Evolutionary conservation across 106 monocot species (phyloP).

Genomic region (Allium sativum): DNA sequence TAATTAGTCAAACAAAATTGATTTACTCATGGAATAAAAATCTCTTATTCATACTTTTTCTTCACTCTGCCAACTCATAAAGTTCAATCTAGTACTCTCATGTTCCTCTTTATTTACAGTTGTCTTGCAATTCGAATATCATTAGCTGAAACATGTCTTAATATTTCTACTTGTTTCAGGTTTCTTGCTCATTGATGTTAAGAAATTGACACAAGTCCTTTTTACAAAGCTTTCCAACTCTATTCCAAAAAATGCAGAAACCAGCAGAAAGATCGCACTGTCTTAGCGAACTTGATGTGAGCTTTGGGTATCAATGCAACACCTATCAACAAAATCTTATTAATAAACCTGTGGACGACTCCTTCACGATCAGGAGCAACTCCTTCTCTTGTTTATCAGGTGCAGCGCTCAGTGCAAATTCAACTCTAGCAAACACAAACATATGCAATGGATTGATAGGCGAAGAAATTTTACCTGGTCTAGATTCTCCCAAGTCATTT

Average conservation of each 20-base stretch:
- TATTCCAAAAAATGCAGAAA: slow-evolving; percentile 20
- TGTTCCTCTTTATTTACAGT: too few relatives aligned
- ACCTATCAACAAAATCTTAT: neutral
- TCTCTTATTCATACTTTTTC: too few relatives aligned
- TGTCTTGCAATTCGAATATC: too few relatives aligned
- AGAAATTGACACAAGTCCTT: slow-evolving; percentile 23
- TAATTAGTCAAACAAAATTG: too few relatives aligned
- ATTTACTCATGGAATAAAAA: too few relatives aligned
- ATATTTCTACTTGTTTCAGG: slow-evolving; percentile 13
- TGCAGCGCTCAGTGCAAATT: slow-evolving; percentile 80
- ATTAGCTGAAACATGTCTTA: too few relatives aligned
- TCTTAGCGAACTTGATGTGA: slow-evolving; percentile 51
- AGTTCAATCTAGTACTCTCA: too few relatives aligned
- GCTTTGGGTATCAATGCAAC: slow-evolving; percentile 61
- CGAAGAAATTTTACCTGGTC: slow-evolving; percentile 55
- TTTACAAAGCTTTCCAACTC: neutral
- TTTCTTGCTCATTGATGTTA: slow-evolving; percentile 21
- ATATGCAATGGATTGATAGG: slow-evolving; percentile 67
- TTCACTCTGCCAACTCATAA: too few relatives aligned
- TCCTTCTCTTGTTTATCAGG: slow-evolving; percentile 82
- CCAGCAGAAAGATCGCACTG: slow-evolving; percentile 10
- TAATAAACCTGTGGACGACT: neutral
- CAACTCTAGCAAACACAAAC: slow-evolving; percentile 73
- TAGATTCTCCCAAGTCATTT: slow-evolving; percentile 84
- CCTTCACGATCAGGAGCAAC: slow-evolving; percentile 11